These are phyloP conservation scores for Yamadazyma phyllophila DNA, from an alignment of 805 yeast species.

Conservation along the genomic window DNA sequence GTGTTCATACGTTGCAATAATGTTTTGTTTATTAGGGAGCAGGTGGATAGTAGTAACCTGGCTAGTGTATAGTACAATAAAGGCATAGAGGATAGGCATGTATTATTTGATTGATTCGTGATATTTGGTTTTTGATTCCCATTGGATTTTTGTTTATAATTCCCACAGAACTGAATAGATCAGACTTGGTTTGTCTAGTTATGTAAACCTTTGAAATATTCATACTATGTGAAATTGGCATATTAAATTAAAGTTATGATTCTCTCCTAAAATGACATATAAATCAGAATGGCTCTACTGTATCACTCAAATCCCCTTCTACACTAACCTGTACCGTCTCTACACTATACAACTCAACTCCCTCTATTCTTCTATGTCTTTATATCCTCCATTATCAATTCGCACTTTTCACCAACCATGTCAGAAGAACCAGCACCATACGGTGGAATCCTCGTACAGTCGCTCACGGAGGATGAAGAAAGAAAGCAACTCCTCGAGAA, in stretches of 20 bases:
- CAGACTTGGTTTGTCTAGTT: no score
- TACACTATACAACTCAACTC: no score
- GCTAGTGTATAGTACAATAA: neutral
- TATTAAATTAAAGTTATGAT: no score
- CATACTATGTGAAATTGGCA: no score
- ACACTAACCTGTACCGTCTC: no score
- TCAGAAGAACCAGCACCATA: slow-evolving; percentile 30
- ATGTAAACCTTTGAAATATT: no score
- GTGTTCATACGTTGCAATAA: slow-evolving; percentile 88
- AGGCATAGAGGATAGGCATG: neutral
- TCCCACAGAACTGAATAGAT: no score
- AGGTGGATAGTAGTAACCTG: neutral
- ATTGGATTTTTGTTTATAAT: neutral
- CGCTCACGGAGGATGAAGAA: slow-evolving; percentile 37
- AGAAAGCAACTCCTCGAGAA: slow-evolving; percentile 27
- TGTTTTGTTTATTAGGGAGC: slow-evolving; percentile 67
- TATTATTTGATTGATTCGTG: neutral
- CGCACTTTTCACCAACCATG: slow-evolving; percentile 3
- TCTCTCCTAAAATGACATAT: no score
- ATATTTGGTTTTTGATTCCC: neutral
- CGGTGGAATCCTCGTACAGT: slow-evolving; percentile 41
- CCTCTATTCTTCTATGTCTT: no score
- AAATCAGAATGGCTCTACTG: no score
- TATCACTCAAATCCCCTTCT: no score
- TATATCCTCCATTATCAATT: neutral